Evolutionary conservation across 306 rosid species (phyloP), one percentile per base, ranked within the genome.

Genomic region (Castanea mollissima): DNA sequence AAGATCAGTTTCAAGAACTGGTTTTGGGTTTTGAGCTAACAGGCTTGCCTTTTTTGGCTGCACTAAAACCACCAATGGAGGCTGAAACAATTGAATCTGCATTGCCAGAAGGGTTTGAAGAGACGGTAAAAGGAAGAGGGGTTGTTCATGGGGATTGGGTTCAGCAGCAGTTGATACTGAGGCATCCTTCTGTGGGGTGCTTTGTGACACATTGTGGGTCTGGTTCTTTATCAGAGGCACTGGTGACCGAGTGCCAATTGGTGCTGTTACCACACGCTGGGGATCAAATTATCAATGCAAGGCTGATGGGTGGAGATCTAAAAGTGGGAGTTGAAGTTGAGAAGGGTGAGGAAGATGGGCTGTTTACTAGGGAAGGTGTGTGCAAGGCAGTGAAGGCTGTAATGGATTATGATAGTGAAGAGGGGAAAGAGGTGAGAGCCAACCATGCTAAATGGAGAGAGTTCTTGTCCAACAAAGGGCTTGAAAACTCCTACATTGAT

Each of bases 121-220:
- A 49, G 16, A 49, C 83, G 29, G 55, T 83, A 0, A 11, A 56
- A 55, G 82, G 56, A n/a, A 87, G 78, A 76, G 88, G 87, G 52
- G 65, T 84, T 14, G 80, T 87, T 29, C 27, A 67, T 51, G 86
- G 87, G 5, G 91, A 86, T 35, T 92, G 96, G 96, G 82, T 90
- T n/a, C 91, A 91, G 18, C 94, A 92, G 15, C 89, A 83, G 18
- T 14, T 79, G 73, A 86, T 92, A 35, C 64, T 90, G 78, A 84
- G 35, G 55, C 96, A 90, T 20, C 64, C 88, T 18, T 86, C 91
- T 14, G 78, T 90, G 15, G 97, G 94, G 18, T 92, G 94, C 84
- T 89, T 89, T 56, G 78, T 91, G 29, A 92, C 97, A 4, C 97
- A 90, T 2, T 89, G 93, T 62, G 97, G 93, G 11, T 78, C 91